phyloP scores from a whole-genome alignment of 2,329 filamentous ascomycete species.

The Cyclaneusma minus region DNA sequence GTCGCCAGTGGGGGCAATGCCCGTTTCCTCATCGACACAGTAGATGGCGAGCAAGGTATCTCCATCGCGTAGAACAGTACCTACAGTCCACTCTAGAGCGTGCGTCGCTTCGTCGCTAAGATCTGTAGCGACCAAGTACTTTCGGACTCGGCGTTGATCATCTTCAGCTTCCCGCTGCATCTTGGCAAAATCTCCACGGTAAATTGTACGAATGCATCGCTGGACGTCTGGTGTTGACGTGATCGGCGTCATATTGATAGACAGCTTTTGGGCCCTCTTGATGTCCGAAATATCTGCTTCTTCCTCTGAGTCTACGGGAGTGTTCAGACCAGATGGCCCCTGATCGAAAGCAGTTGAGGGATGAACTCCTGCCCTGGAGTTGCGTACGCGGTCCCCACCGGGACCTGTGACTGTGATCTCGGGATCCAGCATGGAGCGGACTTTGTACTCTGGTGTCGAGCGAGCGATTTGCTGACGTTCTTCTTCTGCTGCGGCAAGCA shows the following conservation, averaged over 20 bases:
- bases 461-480: slow-evolving; percentile 42
- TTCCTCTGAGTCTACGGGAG: slow-evolving; percentile 66
- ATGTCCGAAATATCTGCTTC: slow-evolving; percentile 77
- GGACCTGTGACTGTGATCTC: slow-evolving; percentile 49
- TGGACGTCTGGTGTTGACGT: slow-evolving; percentile 61
- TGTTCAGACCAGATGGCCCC: slow-evolving; percentile 29
- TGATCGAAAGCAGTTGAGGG: slow-evolving; percentile 76
- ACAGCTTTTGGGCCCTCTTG: slow-evolving; percentile 71
- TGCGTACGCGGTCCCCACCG: slow-evolving; percentile 41
- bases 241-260: slow-evolving; percentile 66
- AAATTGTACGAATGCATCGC: slow-evolving; percentile 75
- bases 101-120: slow-evolving; percentile 88
- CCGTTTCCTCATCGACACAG: slow-evolving; percentile 78
- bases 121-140: slow-evolving; percentile 92
- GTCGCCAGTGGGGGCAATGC: slow-evolving; percentile 35
- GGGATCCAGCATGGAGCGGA: slow-evolving; percentile 31
- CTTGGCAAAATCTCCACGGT: slow-evolving; percentile 69
- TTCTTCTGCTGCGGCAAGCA: slow-evolving; percentile 62
- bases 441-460: slow-evolving; percentile 13
- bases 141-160: slow-evolving; percentile 63
- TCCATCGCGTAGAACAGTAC: slow-evolving; percentile 83
- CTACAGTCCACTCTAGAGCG: slow-evolving; percentile 93
- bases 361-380: slow-evolving; percentile 47
- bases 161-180: slow-evolving; percentile 67
- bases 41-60: slow-evolving; percentile 90